A percentile compares a stretch with the other conserved stretches of the same genome.
These are phyloP conservation scores for Claviceps maximensis DNA, from an alignment of 2,329 filamentous ascomycete genomes.

Conservation along the genomic window DNA sequence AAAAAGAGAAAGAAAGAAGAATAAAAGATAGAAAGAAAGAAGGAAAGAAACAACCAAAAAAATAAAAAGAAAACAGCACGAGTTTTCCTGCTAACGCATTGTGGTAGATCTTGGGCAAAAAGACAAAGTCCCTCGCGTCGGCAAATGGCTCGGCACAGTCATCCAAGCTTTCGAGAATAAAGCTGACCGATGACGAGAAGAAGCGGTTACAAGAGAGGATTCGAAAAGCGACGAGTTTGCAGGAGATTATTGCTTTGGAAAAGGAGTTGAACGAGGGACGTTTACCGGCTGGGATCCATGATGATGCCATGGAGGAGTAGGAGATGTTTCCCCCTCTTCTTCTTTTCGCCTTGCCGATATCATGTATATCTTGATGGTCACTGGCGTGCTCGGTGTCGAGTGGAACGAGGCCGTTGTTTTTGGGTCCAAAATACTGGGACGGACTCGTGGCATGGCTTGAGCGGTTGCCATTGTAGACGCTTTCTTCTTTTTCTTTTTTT, in stretches of 20 bases:
- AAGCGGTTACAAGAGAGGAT: constrained; percentile 77
- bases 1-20: neutral
- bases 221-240: constrained; percentile 72
- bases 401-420: too few relatives aligned
- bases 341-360: neutral
- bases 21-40: neutral
- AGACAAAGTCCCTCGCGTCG: constrained; percentile 56
- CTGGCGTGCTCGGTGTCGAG: too few relatives aligned
- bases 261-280: constrained; percentile 84
- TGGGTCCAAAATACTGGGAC: too few relatives aligned
- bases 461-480: too few relatives aligned
- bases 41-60: too few relatives aligned
- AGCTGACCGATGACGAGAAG: constrained; percentile 80
- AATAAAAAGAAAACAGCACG: neutral
- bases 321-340: neutral
- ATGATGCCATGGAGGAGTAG: constrained; percentile 48
- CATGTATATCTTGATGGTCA: neutral
- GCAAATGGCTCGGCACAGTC: constrained; percentile 30
- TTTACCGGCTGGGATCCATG: constrained; percentile 56
- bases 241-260: constrained; percentile 82
- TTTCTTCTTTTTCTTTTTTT: too few relatives aligned
- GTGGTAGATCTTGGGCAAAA: constrained; percentile 65
- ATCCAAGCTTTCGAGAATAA: constrained; percentile 61
- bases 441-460: too few relatives aligned
- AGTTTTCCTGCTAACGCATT: neutral